Base-by-base conservation (phyloP, 164 flowering plant genomes). In the Sextonia rubra region DNA sequence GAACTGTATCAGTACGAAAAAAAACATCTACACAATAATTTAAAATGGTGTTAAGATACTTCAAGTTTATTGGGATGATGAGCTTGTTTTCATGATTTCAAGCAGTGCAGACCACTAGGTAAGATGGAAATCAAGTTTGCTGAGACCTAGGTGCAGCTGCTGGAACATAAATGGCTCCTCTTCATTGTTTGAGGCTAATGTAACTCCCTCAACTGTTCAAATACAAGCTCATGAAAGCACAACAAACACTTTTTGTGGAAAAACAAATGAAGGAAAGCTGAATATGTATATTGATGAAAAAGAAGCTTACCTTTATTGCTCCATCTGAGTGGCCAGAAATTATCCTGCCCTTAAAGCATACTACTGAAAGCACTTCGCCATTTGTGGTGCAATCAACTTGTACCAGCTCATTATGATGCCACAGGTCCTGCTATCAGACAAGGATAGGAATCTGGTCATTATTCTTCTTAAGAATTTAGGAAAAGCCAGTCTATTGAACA, bases 301-400 rank as follows among this genome's bases (percentile, higher is more conserved):
- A 17, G 49, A 69, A 55, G 32, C 44, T 60, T 44, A 91, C 97
- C 89, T 90, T 91, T 60, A 91, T 83, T 27, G 88, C 85, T 72
- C 97, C 97, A 81, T 91, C 94, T 68, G 93, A 82, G 79, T 90
- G 97, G 60, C 97, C 94, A 48, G 94, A 89, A 77, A 86, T 87
- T 66, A 89, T 85, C 71, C 77, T 84, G 62, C 83, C 90, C 60
- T 80, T 85, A 88, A 78, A 88, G 82, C 87, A 86, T 70, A 76
- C 78, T 3, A 90, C 77, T 12, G 91, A 79, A 3, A 86, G 71
- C 48, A 91, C 93, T 80, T 85, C 91, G 49, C 93, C 97, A 71
- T 87, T 89, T 44, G 70, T 64, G 60, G 88, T 83, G 86, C 89
- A 87, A 76, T 90, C 91, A 66, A 79, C 85, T 75, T 90, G 90